Evolutionary conservation across 1,139 yeast genomes (phyloP).

Genomic region (Yamadazyma dushanensis): DNA sequence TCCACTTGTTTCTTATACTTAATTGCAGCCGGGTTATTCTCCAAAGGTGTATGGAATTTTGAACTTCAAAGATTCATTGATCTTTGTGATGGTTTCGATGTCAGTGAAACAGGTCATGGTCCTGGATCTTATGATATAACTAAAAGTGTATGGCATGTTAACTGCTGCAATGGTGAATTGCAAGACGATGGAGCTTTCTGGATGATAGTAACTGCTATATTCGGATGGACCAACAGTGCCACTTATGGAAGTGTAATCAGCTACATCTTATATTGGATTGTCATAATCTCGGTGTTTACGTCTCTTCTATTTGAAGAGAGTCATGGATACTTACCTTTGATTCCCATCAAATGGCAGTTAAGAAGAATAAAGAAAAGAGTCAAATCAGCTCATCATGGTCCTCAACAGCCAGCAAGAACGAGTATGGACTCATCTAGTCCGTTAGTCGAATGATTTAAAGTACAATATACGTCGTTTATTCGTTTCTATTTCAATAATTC

Average conservation of each 20-base stretch:
- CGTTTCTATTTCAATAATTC: slow-evolving; percentile 35
- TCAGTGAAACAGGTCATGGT: slow-evolving; percentile 86
- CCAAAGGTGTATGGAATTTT: slow-evolving; percentile 83
- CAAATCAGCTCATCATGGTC: slow-evolving; percentile 6
- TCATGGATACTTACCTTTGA: slow-evolving; percentile 56
- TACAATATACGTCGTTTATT: neutral
- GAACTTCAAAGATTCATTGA: slow-evolving; percentile 69
- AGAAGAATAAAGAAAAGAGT: slow-evolving; percentile 53
- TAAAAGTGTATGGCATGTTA: slow-evolving; percentile 89
- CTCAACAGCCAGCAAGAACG: slow-evolving; percentile 13
- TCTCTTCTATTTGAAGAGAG: slow-evolving; percentile 59
- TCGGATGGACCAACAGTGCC: slow-evolving; percentile 97
- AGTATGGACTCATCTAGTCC: slow-evolving; percentile 35
- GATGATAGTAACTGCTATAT: slow-evolving; percentile 87
- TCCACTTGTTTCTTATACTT: slow-evolving; percentile 45
- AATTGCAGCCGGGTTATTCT: slow-evolving; percentile 46
- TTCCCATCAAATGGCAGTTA: slow-evolving; percentile 63
- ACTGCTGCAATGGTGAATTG: slow-evolving; percentile 82
- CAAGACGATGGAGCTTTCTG: slow-evolving; percentile 54
- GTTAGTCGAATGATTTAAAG: slow-evolving; percentile 9
- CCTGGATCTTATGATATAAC: slow-evolving; percentile 91
- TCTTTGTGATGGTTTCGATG: slow-evolving; percentile 78
- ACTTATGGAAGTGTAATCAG: slow-evolving; percentile 88
- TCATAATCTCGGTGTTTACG: slow-evolving; percentile 55
- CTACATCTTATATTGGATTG: slow-evolving; percentile 75